Conservation (phyloP, 1,284 basidiomycete species). For the Leucoagaricus sp. region DNA sequence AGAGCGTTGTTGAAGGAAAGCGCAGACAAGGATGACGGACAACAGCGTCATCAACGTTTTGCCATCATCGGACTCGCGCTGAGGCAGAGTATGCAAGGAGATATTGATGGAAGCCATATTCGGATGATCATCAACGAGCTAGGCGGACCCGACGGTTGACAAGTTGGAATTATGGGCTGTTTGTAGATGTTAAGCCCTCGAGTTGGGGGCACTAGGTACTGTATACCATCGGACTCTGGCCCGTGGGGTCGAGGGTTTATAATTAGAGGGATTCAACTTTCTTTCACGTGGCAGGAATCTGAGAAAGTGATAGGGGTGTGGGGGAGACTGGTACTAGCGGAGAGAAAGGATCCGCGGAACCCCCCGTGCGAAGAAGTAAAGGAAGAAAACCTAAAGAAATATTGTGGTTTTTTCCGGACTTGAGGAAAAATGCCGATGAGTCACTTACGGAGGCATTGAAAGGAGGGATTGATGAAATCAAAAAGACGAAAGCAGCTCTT, state of each 20-base stretch:
- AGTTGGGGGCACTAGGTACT: neutral
- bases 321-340: constrained; percentile 4
- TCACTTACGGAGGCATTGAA: constrained; percentile 26
- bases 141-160: neutral
- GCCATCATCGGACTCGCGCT: constrained; percentile 39
- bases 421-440: constrained; percentile 33
- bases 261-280: constrained; percentile 23
- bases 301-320: constrained; percentile 5
- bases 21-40: constrained; percentile 49
- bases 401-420: constrained; percentile 24
- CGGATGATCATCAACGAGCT: constrained; percentile 9
- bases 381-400: constrained; percentile 4
- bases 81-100: constrained; percentile 23
- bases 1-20: constrained; percentile 43
- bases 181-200: neutral
- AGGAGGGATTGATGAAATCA: constrained; percentile 27
- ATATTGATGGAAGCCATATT: constrained; percentile 3
- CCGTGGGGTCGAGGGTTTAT: constrained; percentile 17
- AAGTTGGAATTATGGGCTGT: too few species aligned
- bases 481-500: constrained; percentile 23
- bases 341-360: constrained; percentile 29
- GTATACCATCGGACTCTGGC: constrained; percentile 21
- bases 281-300: constrained; percentile 34
- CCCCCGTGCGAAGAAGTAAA: constrained; percentile 9
- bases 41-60: constrained; percentile 43